A percentile compares a stretch with the other conserved stretches of the same genome.
phyloP scores from a whole-genome alignment of 1,284 basidiomycete genomes.

The Irpex sp. region DNA sequence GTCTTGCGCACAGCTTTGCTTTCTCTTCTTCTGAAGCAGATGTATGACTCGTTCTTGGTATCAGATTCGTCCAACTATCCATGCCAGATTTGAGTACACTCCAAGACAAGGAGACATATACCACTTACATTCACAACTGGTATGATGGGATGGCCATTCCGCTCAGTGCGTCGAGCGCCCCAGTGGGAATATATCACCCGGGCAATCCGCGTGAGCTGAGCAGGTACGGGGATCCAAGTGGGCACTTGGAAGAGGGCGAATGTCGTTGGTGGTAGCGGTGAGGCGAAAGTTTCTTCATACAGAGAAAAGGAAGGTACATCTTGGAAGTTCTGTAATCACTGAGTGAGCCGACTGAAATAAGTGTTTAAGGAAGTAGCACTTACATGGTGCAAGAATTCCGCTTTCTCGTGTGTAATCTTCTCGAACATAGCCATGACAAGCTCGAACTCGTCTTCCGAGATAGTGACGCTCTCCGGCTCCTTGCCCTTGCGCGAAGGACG shows the following conservation, averaged over 20 bases:
- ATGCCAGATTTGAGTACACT: background rate
- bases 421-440: conserved; percentile 95
- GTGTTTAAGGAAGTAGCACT: conserved; percentile 22
- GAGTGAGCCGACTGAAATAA: background rate
- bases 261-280: conserved; percentile 20
- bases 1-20: conserved; percentile 95
- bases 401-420: conserved; percentile 86
- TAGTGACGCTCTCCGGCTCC: conserved; percentile 67
- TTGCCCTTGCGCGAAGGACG: conserved; percentile 79
- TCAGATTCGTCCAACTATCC: conserved; percentile 87
- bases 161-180: conserved; percentile 28
- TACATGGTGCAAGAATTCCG: conserved; percentile 90
- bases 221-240: conserved; percentile 23
- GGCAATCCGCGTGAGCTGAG: conserved; percentile 23
- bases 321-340: conserved; percentile 24
- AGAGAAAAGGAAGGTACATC: conserved; percentile 78
- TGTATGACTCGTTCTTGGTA: conserved; percentile 89
- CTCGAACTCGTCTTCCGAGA: conserved; percentile 92
- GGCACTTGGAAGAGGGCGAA: conserved; percentile 27
- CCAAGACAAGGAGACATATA: background rate
- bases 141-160: conserved; percentile 29
- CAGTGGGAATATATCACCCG: conserved; percentile 28
- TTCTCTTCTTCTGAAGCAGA: conserved; percentile 96
- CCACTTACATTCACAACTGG: conserved; percentile 28
- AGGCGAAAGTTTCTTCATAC: conserved; percentile 27